A percentile compares a stretch with the other conserved stretches of the same genome.
These are phyloP conservation scores for Xerocomellus intermedius DNA, from an alignment of 768 basidiomycete species.

Conservation along the genomic window DNA sequence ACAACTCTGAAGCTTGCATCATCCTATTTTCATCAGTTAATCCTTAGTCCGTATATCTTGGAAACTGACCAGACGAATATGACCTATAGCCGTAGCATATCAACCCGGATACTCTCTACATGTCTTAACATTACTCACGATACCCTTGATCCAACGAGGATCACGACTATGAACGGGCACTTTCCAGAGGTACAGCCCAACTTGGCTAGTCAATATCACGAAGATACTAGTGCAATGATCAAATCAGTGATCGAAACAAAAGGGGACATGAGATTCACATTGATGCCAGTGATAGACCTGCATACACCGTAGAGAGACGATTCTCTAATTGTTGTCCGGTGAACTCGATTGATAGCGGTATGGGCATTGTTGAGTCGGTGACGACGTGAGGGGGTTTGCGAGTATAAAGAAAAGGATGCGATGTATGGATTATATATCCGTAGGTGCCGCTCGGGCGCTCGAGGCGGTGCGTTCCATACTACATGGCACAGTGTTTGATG, in stretches of 20 bases:
- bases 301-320: constrained; percentile 4
- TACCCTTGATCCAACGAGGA: constrained; percentile 20
- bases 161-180: constrained; percentile 15
- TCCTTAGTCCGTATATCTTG: background rate
- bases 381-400: background rate
- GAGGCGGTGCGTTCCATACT: constrained; percentile 3
- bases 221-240: constrained; percentile 11
- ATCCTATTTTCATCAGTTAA: constrained; percentile 16
- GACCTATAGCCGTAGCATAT: constrained; percentile 11
- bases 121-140: constrained; percentile 8
- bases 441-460: background rate
- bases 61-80: constrained; percentile 22
- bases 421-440: constrained; percentile 11
- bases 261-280: constrained; percentile 5
- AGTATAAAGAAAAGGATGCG: background rate
- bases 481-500: background rate
- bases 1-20: constrained; percentile 18
- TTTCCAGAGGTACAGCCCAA: constrained; percentile 24
- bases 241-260: background rate
- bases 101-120: background rate
- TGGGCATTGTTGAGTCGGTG: constrained; percentile 3
- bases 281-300: constrained; percentile 10
- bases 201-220: constrained; percentile 22
- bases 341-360: background rate
- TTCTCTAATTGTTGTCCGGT: constrained; percentile 2